Evolutionary conservation across 169 alveolate species (phyloP).

Genomic region (Eimeria praecox): DNA sequence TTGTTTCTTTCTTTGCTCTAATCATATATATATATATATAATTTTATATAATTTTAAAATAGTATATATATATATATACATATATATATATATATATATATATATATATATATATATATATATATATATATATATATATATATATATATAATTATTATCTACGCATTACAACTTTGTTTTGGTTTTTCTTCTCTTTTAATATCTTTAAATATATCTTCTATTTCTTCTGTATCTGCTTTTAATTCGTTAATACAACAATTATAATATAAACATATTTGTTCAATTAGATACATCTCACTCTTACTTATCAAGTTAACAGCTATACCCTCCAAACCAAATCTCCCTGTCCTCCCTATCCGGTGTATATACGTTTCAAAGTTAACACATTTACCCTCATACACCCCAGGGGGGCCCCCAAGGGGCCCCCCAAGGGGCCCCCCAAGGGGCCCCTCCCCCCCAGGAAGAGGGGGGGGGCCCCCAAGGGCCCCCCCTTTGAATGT

Average conservation of each 20-base stretch:
- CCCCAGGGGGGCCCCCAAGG: not conserved
- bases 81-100: not conserved
- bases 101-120: not conserved
- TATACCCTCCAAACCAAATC: conserved; percentile 98
- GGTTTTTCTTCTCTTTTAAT: too few relatives aligned
- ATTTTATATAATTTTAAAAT: too few relatives aligned
- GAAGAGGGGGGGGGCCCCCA: too few relatives aligned
- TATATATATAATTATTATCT: not conserved
- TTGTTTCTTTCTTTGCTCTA: conserved; percentile 51
- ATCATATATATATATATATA: not conserved
- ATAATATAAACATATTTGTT: not conserved
- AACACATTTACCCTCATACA: not conserved
- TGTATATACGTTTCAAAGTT: conserved; percentile 95
- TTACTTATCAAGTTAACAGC: conserved; percentile 94
- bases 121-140: not conserved
- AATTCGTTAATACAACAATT: too few relatives aligned
- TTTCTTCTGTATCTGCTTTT: too few relatives aligned
- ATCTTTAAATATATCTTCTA: too few relatives aligned
- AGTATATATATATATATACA: too few relatives aligned
- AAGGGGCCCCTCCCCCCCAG: not conserved
- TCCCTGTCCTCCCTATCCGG: conserved; percentile 99
- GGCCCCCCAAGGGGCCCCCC: not conserved
- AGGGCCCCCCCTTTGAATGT: not conserved
- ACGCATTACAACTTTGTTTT: too few relatives aligned
- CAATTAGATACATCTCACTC: conserved; percentile 2